These are phyloP conservation scores for Pelargonium myrrhifolium DNA, from an alignment of 441 rosid genomes.

Conservation along the genomic window DNA sequence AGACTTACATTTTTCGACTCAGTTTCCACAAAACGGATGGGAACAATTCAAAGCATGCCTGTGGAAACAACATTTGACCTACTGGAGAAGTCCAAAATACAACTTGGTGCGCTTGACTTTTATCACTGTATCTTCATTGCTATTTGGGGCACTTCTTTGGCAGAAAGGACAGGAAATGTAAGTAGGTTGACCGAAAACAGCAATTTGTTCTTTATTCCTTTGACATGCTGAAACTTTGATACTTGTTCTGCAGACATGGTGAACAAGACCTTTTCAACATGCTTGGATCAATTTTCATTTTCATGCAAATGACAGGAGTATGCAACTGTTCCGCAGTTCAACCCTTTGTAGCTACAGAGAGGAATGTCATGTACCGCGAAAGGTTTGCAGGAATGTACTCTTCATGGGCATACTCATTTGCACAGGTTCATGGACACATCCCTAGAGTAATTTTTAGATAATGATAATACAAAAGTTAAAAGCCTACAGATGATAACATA, in stretches of 20 bases:
- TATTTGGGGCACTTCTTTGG: constrained; percentile 56
- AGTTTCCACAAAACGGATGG: constrained; percentile 49
- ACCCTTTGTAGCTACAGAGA: constrained; percentile 33
- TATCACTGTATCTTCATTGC: constrained; percentile 25
- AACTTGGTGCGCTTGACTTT: constrained; percentile 47
- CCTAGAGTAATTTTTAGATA: no score
- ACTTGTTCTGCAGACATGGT: constrained; percentile 27
- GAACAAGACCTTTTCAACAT: constrained; percentile 43
- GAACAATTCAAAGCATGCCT: constrained; percentile 60
- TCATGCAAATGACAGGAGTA: constrained; percentile 40
- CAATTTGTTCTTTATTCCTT: no score
- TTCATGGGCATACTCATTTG: constrained; percentile 39
- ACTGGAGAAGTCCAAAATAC: constrained; percentile 68
- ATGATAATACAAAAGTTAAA: no score
- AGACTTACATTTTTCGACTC: constrained; percentile 55
- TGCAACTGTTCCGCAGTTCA: constrained; percentile 38
- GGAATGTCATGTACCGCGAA: constrained; percentile 51
- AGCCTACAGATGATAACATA: no score
- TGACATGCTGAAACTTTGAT: not conserved
- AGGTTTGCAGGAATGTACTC: constrained; percentile 57
- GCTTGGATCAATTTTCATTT: constrained; percentile 34
- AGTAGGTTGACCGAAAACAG: constrained; percentile 10
- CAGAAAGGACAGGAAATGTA: constrained; percentile 47
- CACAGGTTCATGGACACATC: constrained; percentile 35
- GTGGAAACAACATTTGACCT: constrained; percentile 77